phyloP scores from a whole-genome alignment of 163 green algal genomes.

The Chloromonas sp. region DNA sequence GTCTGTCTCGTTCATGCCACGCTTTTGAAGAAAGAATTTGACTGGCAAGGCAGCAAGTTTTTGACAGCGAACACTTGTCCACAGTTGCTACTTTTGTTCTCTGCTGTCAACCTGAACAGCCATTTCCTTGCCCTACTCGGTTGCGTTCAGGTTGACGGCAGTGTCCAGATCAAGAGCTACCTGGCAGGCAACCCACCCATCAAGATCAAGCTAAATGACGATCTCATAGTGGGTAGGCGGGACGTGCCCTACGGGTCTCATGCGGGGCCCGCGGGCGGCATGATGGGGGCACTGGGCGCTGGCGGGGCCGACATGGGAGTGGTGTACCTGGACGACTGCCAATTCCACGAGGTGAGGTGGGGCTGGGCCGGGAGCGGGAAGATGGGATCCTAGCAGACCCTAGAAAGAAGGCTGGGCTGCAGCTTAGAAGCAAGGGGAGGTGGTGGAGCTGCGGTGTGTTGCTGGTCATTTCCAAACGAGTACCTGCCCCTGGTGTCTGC shows the following conservation, averaged over 20 bases:
- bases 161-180: conserved; percentile 78
- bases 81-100: no score
- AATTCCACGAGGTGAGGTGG: conserved; percentile 64
- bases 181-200: conserved; percentile 79
- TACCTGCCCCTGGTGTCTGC: no score
- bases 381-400: neutral
- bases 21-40: no score
- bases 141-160: conserved; percentile 27
- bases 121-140: no score
- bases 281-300: conserved; percentile 6
- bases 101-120: no score
- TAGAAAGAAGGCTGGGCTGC: neutral
- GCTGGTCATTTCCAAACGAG: no score
- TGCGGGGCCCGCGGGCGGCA: neutral
- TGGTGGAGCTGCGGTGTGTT: neutral
- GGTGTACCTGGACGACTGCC: conserved; percentile 78
- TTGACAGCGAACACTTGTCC: no score
- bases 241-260: conserved; percentile 19
- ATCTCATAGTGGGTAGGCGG: conserved; percentile 63
- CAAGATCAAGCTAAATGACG: conserved; percentile 79
- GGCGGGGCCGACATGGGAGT: conserved; percentile 20
- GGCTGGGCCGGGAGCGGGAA: neutral
- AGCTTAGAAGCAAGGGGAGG: neutral
- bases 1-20: no score
- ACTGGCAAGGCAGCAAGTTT: no score